Evolutionary conservation across 306 rosid species (phyloP).

Genomic region (Cucumis cinereus): DNA sequence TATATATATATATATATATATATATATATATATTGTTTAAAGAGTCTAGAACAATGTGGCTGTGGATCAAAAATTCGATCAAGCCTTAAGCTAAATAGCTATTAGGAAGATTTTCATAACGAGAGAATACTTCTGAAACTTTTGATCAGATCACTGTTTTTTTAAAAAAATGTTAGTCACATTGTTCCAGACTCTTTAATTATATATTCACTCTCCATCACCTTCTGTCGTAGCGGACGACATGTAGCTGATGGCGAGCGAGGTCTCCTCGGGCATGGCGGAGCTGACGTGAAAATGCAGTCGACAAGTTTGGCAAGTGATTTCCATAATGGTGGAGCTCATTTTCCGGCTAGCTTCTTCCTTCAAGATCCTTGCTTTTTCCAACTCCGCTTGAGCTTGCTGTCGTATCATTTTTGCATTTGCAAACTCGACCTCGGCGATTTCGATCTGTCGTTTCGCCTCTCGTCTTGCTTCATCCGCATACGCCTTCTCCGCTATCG

Average conservation of each 20-base stretch:
- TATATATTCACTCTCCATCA: constrained; percentile 28
- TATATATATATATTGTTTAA: background rate
- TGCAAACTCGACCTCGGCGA: constrained; percentile 67
- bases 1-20: background rate
- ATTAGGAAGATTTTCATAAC: no score
- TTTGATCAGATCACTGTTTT: background rate
- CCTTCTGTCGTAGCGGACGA: constrained; percentile 81
- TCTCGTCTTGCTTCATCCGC: constrained; percentile 82
- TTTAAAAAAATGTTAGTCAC: background rate
- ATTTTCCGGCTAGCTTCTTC: constrained; percentile 61
- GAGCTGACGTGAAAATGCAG: constrained; percentile 42
- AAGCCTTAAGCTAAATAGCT: no score
- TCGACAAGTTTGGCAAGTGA: constrained; percentile 78
- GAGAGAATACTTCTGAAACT: no score
- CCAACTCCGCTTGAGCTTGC: constrained; percentile 68
- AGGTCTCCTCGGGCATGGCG: constrained; percentile 42
- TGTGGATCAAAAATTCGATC: no score
- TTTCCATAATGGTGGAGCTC: constrained; percentile 56
- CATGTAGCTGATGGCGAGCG: constrained; percentile 68
- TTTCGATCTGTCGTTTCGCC: constrained; percentile 58
- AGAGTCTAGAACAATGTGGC: background rate
- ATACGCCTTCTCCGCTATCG: constrained; percentile 52
- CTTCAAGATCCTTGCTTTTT: constrained; percentile 56
- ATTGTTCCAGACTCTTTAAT: background rate
- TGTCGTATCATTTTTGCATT: constrained; percentile 72